Conservation (phyloP, 805 yeast genomes). For the Nadsonia fulvescens region DNA sequence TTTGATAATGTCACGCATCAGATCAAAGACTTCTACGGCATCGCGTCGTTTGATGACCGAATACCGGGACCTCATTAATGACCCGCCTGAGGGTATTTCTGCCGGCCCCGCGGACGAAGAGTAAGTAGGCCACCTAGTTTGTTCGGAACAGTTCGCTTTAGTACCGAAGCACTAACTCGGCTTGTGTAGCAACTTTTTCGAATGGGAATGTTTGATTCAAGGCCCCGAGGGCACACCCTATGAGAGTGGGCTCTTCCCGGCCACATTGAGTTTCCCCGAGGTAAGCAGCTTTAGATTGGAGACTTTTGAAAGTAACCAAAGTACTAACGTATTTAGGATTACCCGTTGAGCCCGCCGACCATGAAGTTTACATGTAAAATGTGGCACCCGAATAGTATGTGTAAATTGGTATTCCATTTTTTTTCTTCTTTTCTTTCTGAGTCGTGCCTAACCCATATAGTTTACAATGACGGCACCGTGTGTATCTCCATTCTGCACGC, state of each 20-base stretch:
- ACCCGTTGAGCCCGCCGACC: conserved; percentile 69
- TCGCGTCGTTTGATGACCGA: conserved; percentile 77
- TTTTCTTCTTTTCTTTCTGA: too few relatives aligned
- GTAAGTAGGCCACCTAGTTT: conserved; percentile 10
- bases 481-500: conserved; percentile 91
- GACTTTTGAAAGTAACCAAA: too few relatives aligned
- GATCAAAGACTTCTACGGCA: conserved; percentile 33
- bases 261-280: conserved; percentile 48
- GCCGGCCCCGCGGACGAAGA: conserved; percentile 79
- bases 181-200: conserved; percentile 30
- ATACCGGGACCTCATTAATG: conserved; percentile 65
- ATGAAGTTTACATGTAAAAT: conserved; percentile 64
- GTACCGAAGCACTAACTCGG: background rate
- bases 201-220: conserved; percentile 71
- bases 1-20: too few relatives aligned
- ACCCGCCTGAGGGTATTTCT: conserved; percentile 86
- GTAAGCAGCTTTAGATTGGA: conserved; percentile 6
- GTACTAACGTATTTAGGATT: conserved; percentile 28
- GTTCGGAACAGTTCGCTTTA: too few relatives aligned
- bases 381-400: conserved; percentile 63
- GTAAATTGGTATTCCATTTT: too few relatives aligned
- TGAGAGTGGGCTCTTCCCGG: conserved; percentile 78
- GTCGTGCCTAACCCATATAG: too few relatives aligned
- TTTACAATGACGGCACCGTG: conserved; percentile 86
- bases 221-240: conserved; percentile 77